Base-by-base conservation (phyloP, 73 alveolate species). In the Blepharisma japonicum region DNA sequence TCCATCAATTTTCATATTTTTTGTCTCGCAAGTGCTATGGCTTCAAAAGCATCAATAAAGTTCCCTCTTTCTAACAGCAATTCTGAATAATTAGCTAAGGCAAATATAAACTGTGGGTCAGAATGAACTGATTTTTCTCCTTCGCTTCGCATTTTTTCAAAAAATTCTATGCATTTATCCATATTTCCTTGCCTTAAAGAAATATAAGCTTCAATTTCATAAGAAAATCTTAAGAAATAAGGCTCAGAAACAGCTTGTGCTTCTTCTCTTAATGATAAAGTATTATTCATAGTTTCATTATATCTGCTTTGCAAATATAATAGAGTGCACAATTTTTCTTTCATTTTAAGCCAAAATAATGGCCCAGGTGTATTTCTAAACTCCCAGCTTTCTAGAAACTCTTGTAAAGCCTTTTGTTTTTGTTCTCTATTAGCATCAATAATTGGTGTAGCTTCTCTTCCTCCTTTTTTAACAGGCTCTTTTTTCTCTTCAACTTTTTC, bases 401-500 rank as follows among this genome's bases (percentile, higher is more conserved):
- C 74, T 61, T 61, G 74, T 18, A 61, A 25, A 14, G 14, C 74
- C 23, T 5, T 61, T 20, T 20, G 74, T 61, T 25, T 14, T 61
- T 61, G 74, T 61, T 61, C 74, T 61, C 23, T 61, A 61, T 61
- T 61, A 1, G 74, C 23, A 61, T 61, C 74, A 25, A 61, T 25
- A 8, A 61, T 25, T 2, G 74, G 50, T 14, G 23, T 39, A 2
- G 74, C 23, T 14, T 61, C 74, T 61, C 23, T 61, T 20, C 47
- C 74, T 8, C 74, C 74, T 61, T 61, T 61, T 61, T 61, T 61
- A 61, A 4, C 50, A 1, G 47, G 50, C 23, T 61, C 74, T 61
- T 61, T 61, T 61, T 61, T 61, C 47, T 61, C 74, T 61, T 61
- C 74, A 25, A 61, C 46, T 61, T 61, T 61, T 61, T 61, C 74